These are phyloP conservation scores for Tubosaeta brunneosetosa DNA, from an alignment of 768 basidiomycete species.

Conservation along the genomic window DNA sequence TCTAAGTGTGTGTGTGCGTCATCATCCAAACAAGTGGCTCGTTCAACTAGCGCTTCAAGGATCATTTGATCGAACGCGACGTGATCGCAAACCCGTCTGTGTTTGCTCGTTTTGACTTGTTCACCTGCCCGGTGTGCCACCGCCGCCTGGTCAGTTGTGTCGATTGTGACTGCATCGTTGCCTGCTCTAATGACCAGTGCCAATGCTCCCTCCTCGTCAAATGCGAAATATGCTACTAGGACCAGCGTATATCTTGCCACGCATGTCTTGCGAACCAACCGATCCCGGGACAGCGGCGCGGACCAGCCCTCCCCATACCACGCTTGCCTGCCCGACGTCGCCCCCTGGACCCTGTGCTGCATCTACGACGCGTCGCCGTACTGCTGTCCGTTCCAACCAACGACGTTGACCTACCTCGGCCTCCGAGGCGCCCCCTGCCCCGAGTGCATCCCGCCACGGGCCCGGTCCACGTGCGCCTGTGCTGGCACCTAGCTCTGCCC, in stretches of 20 bases:
- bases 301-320: constrained; percentile 5
- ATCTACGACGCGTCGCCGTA: not conserved
- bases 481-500: not conserved
- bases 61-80: not conserved
- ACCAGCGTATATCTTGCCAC: not conserved
- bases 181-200: not conserved
- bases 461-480: constrained; percentile 4
- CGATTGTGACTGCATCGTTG: not conserved
- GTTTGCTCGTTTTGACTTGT: not conserved
- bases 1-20: not conserved
- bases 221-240: not conserved
- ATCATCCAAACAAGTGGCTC: not conserved
- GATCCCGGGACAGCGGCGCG: constrained; percentile 6
- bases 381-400: constrained; percentile 8
- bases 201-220: not conserved
- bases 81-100: not conserved
- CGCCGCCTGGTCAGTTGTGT: not conserved
- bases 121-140: constrained; percentile 1
- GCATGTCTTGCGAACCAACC: constrained; percentile 2
- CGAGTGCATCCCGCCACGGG: constrained; percentile 1
- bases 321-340: not conserved
- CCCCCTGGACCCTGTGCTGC: not conserved
- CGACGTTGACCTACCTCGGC: not conserved
- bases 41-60: not conserved
- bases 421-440: constrained; percentile 1